These are phyloP conservation scores for Gymnopus androsaceus DNA, from an alignment of 1,284 basidiomycete genomes.

Conservation along the genomic window DNA sequence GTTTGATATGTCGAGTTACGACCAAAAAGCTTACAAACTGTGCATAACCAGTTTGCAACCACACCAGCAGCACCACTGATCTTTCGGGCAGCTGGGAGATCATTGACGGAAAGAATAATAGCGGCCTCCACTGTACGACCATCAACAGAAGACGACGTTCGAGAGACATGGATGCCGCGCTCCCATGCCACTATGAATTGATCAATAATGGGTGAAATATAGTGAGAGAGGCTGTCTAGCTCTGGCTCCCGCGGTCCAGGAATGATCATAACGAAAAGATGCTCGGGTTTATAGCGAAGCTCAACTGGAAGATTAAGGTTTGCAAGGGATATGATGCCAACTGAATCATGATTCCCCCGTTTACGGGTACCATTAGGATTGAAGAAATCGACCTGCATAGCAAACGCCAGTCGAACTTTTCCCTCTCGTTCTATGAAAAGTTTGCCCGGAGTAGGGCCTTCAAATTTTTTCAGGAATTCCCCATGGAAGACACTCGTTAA, in stretches of 20 bases:
- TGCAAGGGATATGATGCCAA: slow-evolving; percentile 11
- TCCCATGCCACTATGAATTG: slow-evolving; percentile 18
- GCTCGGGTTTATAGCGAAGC: slow-evolving; percentile 29
- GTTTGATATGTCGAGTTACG: not conserved
- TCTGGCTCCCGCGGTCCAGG: slow-evolving; percentile 25
- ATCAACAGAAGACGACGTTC: not conserved
- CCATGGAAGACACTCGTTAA: slow-evolving; percentile 18
- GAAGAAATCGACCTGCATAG: slow-evolving; percentile 16
- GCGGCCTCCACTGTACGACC: slow-evolving; percentile 5
- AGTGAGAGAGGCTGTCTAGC: slow-evolving; percentile 18
- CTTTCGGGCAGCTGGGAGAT: slow-evolving; percentile 14
- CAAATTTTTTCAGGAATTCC: slow-evolving; percentile 19
- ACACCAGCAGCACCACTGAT: slow-evolving; percentile 1
- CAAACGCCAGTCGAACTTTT: slow-evolving; percentile 19
- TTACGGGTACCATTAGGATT: slow-evolving; percentile 8
- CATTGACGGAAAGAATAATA: too few relatives aligned
- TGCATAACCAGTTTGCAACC: not conserved
- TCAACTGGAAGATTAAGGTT: slow-evolving; percentile 10
- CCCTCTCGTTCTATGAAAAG: slow-evolving; percentile 22
- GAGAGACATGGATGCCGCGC: slow-evolving; percentile 14
- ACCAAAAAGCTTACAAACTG: not conserved
- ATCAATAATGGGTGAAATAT: slow-evolving; percentile 21
- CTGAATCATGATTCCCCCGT: slow-evolving; percentile 8
- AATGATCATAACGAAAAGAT: slow-evolving; percentile 34
- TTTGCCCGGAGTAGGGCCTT: slow-evolving; percentile 17